Base-by-base conservation (phyloP, 2,329 filamentous ascomycete species). In the Laburnicola sp. region DNA sequence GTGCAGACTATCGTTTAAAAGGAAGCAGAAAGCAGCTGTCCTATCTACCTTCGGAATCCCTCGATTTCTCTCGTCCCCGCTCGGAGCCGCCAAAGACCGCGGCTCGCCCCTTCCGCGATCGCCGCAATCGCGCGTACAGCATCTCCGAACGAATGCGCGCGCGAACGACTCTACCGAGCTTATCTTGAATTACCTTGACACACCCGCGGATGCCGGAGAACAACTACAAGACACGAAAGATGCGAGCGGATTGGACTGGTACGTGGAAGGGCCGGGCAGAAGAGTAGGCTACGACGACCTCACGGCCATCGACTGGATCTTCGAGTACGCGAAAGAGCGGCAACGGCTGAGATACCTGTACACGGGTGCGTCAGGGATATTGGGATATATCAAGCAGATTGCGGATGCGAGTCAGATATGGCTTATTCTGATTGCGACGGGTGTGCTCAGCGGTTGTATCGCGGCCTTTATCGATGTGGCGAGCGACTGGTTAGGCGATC, bases 231-330 rank as follows among this genome's bases (percentile, higher is more conserved):
- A 78, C 53, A 65, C 69, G 41, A 79, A 79, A 57, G 76, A 80
- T 56, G 69, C 72, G 23, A 68, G 60, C 10, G 72, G 71, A 0
- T 59, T 77, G 21, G 93, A 97, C 72, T 97, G 93, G 93, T 89
- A 95, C 69, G 82, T 87, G 41, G 93, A 97, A 73, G 91, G 91
- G 0, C 91, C 90, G 0, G 92, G 92, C 1, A 84, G 91, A 46
- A 85, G 94, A 66, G 92, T 97, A 32, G 93, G 89, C 48, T 99
- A 99, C 76, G 93, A 97, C 68, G 89, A 99, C 75, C 80, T 97
- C 71, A 97, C 93, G 11, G 93, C 94, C 51, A 99, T 99, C 71
- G 94, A 99, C 77, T 99, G 94, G 94, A 97, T 97, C 69, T 97
- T 96, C 65, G 94, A 99, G 74, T 96, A 97, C 69, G 94, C 89